Conservation (phyloP, 129 eudicot species). For the Arctium minus region DNA sequence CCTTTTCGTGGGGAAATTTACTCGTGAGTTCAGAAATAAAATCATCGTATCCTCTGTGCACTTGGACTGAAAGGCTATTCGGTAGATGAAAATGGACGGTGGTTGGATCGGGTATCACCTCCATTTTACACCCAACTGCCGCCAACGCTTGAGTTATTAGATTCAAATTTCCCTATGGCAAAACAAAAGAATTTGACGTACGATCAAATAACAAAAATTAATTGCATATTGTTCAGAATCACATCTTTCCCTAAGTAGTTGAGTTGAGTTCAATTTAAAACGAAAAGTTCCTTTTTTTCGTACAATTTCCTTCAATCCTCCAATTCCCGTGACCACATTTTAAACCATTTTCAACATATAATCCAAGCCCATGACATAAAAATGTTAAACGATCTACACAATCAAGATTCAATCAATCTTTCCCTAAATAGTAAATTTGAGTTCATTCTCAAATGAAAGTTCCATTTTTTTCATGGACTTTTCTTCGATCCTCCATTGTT, state of each 20-base stretch:
- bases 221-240: neutral
- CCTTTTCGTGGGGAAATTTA: conserved; percentile 90
- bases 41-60: conserved; percentile 80
- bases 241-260: neutral
- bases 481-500: neutral
- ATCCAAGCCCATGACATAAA: neutral
- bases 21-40: conserved; percentile 73
- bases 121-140: conserved; percentile 89
- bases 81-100: conserved; percentile 97
- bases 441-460: neutral
- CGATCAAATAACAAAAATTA: neutral
- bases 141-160: conserved; percentile 94
- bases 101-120: conserved; percentile 97
- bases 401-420: neutral
- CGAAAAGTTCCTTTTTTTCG: neutral
- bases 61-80: conserved; percentile 74
- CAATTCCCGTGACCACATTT: neutral
- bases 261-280: neutral
- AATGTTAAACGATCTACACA: neutral
- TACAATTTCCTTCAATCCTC: neutral
- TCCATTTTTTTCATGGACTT: neutral
- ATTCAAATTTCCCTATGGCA: conserved; percentile 79
- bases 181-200: neutral
- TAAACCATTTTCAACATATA: neutral
- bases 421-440: neutral